These are phyloP conservation scores for Ostreobium quekettii DNA, from an alignment of 139 green algal genomes.

Conservation along the genomic window DNA sequence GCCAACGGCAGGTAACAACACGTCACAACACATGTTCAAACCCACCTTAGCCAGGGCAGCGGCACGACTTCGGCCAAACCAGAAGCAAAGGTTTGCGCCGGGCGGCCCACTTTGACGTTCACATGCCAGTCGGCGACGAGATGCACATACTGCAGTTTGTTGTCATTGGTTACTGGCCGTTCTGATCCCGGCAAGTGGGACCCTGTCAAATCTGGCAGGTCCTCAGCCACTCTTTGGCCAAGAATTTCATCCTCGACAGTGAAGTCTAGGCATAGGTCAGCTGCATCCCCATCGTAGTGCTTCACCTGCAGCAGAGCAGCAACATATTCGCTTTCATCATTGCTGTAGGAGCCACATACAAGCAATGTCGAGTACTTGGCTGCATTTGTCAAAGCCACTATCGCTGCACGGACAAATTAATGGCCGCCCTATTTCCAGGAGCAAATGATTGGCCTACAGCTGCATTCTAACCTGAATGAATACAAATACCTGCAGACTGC, in stretches of 20 bases:
- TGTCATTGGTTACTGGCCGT: slow-evolving; percentile 55
- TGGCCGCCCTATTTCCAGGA: too few species aligned
- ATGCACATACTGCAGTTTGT: slow-evolving; percentile 67
- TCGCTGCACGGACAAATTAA: too few species aligned
- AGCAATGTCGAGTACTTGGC: too few species aligned
- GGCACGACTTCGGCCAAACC: slow-evolving; percentile 47
- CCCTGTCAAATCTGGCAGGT: too few species aligned
- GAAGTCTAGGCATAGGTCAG: slow-evolving; percentile 71
- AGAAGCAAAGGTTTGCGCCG: slow-evolving; percentile 54
- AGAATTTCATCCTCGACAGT: slow-evolving; percentile 54
- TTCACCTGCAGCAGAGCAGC: slow-evolving; percentile 49
- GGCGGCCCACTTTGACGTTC: slow-evolving; percentile 46
- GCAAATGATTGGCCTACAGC: too few species aligned
- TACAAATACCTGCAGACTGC: too few species aligned
- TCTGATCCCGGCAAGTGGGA: slow-evolving; percentile 43
- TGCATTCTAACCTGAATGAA: too few species aligned
- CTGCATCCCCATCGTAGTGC: slow-evolving; percentile 50
- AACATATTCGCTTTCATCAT: too few species aligned
- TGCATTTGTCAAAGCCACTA: too few species aligned
- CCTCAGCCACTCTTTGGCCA: slow-evolving; percentile 37
- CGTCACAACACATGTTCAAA: too few species aligned
- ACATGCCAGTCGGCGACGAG: slow-evolving; percentile 77
- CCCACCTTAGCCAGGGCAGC: slow-evolving; percentile 23
- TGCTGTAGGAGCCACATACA: too few species aligned
- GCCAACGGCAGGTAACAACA: too few species aligned